Evolutionary conservation across 2,329 filamentous ascomycete species (phyloP), one percentile per base, ranked within the genome.

Genomic region (Chalaropsis ovoidea): DNA sequence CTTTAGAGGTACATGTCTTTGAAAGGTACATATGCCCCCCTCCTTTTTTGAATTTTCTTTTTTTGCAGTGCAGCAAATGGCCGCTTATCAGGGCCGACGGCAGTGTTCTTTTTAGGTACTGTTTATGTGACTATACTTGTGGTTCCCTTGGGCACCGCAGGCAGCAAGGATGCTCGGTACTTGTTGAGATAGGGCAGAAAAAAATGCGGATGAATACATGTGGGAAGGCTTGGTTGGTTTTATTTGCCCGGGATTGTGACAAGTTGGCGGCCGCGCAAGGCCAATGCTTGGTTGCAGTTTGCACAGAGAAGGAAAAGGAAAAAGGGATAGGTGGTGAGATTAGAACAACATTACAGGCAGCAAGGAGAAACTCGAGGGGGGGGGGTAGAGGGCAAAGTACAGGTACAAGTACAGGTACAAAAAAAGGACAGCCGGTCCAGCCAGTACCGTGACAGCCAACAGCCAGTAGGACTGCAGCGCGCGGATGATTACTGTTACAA

Each of bases 111-210:
- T 56, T 35, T 35, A 31, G 17, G 22, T 19, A 7, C 3, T 31
- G 15, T 17, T 8, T 17, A 31, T 56, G 1, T 17, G 22, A 31
- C 22, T 27, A 10, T 56, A 13, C 22, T 27, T 56, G 6, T 6
- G 35, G 52, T 35, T 35, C 13, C 27, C 15, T 56, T 35, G 24
- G 27, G 17, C n/a, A 17, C 54, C 39, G 27, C 10, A n/a, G 15
- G 31, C 31, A 13, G 54, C 27, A 58, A 39, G 54, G 54, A 58
- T 58, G 24, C 54, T 58, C 27, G 54, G 54, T 19, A 58, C 27
- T 58, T 58, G 54, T 58, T 13, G 54, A 58, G 54, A 58, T 58
- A 58, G 54, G 54, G 54, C 54, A 19, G 54, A 58, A 35, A 56
- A 58, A 58, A 10, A 39, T 7, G 35, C 54, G 54, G 54, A 58